Conservation (phyloP, 495 filamentous ascomycete genomes). For the Oleoguttula mirabilis region DNA sequence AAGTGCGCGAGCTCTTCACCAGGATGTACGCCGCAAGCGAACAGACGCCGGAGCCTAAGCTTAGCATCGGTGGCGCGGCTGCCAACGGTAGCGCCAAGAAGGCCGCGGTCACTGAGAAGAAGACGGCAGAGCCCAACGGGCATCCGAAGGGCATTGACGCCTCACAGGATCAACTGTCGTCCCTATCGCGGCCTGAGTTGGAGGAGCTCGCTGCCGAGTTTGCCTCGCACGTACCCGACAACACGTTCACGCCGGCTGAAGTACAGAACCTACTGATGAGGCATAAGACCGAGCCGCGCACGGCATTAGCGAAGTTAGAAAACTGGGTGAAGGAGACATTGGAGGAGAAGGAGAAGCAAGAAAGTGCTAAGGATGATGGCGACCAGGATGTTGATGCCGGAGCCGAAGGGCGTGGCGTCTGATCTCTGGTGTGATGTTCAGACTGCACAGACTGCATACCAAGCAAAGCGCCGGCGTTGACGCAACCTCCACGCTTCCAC, state of each 20-base stretch:
- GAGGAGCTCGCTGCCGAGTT: constrained; percentile 43
- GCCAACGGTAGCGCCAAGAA: not conserved
- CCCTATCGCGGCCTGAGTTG: constrained; percentile 24
- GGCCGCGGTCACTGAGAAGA: not conserved
- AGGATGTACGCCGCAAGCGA: constrained; percentile 49
- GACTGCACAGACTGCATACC: too few species aligned
- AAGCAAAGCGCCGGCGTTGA: too few species aligned
- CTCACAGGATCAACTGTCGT: not conserved
- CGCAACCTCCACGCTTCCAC: too few species aligned
- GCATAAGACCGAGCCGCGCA: constrained; percentile 28
- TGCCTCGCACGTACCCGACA: constrained; percentile 46
- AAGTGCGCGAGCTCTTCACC: constrained; percentile 56
- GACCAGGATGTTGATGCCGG: too few species aligned
- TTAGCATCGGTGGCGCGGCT: not conserved
- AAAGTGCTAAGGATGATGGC: too few species aligned
- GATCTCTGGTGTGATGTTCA: too few species aligned
- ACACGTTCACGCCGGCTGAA: constrained; percentile 61
- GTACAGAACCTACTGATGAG: constrained; percentile 53
- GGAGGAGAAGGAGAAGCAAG: constrained; percentile 19
- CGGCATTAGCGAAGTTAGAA: constrained; percentile 25
- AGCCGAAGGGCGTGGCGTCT: too few species aligned
- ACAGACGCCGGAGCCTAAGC: not conserved
- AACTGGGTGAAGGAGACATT: constrained; percentile 23
- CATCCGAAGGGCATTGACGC: not conserved
- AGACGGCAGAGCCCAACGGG: not conserved